These are phyloP conservation scores for Tolypocladium amazonense DNA, from an alignment of 2,329 filamentous ascomycete genomes.

Conservation along the genomic window DNA sequence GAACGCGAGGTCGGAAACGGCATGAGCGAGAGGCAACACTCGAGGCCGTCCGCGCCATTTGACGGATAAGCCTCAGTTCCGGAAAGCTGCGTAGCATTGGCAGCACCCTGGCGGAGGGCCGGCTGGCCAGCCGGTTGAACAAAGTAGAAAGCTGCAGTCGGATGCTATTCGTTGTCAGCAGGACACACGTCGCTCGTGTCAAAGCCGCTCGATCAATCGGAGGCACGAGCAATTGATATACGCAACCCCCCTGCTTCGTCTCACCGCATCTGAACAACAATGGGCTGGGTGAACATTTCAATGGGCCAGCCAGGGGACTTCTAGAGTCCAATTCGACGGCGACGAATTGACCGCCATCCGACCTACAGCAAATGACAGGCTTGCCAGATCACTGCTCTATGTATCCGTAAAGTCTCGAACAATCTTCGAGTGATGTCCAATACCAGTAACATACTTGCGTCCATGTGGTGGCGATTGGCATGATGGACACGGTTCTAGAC, in stretches of 20 bases:
- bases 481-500: background rate
- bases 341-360: background rate
- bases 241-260: background rate
- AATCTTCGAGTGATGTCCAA: background rate
- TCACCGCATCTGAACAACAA: background rate
- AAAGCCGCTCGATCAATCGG: background rate
- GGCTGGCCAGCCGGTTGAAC: background rate
- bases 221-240: background rate
- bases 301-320: background rate
- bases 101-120: background rate
- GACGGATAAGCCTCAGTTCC: background rate
- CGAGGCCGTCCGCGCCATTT: background rate
- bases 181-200: background rate
- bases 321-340: background rate
- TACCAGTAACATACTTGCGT: background rate
- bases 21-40: background rate
- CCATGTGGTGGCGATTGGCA: background rate
- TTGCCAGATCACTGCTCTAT: background rate
- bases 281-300: background rate
- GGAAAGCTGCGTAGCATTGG: background rate
- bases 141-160: background rate
- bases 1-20: background rate
- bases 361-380: background rate
- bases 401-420: background rate
- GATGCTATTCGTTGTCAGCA: background rate